Percentiles rank a stretch among this genome's conserved stretches.
These are phyloP conservation scores for Saturnispora halmiae DNA, from an alignment of 805 yeast species.

Conservation along the genomic window DNA sequence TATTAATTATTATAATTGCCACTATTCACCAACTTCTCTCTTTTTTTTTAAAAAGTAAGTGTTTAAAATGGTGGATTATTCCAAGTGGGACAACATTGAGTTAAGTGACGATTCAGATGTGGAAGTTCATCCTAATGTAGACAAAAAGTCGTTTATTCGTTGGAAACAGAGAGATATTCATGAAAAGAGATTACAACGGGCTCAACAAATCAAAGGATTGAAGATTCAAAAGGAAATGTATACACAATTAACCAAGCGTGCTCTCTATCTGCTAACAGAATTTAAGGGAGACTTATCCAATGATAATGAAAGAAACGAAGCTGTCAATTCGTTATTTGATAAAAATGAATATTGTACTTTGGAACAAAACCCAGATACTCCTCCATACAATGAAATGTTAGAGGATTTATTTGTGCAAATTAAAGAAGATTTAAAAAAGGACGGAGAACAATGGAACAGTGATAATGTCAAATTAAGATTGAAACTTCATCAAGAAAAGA, in stretches of 20 bases:
- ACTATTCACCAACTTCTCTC: background rate
- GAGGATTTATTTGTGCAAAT: slow-evolving; percentile 81
- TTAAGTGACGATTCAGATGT: slow-evolving; percentile 93
- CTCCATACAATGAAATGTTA: slow-evolving; percentile 85
- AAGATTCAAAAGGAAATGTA: slow-evolving; percentile 79
- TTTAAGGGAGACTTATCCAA: slow-evolving; percentile 34
- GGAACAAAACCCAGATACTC: slow-evolving; percentile 29
- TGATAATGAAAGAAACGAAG: slow-evolving; percentile 30
- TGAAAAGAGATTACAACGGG: slow-evolving; percentile 77
- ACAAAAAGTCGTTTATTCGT: slow-evolving; percentile 78
- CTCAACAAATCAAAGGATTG: slow-evolving; percentile 65
- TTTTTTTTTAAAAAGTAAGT: background rate
- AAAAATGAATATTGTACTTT: slow-evolving; percentile 41
- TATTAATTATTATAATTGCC: background rate
- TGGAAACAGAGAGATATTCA: slow-evolving; percentile 98
- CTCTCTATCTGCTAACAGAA: slow-evolving; percentile 47
- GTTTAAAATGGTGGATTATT: slow-evolving; percentile 78
- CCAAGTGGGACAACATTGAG: slow-evolving; percentile 96
- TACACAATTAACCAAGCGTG: slow-evolving; percentile 59
- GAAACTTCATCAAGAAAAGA: slow-evolving; percentile 57
- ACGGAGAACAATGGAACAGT: slow-evolving; percentile 35
- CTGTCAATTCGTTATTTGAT: slow-evolving; percentile 46
- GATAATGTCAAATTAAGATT: slow-evolving; percentile 34
- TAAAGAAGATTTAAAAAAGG: slow-evolving; percentile 46
- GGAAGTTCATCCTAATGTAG: slow-evolving; percentile 98